Percentiles rank a stretch among this genome's conserved stretches.
phyloP scores from a whole-genome alignment of 257 asterid species.

The Solanum lycopersicoides region DNA sequence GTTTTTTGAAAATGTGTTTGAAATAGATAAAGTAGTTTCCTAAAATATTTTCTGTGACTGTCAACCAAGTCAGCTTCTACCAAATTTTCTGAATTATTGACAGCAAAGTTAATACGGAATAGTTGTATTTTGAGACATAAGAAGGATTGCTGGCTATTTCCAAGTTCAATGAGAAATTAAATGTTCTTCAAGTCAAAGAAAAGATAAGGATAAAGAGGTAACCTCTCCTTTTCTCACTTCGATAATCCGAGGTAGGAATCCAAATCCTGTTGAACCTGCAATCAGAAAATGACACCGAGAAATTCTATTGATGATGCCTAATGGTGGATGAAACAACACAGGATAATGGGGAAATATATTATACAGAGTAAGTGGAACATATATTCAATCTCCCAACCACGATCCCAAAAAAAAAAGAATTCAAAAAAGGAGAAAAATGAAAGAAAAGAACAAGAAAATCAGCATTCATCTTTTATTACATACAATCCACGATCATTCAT shows the following conservation, averaged over 20 bases:
- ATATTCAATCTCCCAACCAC: not conserved
- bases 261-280: not conserved
- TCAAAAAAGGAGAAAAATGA: not conserved
- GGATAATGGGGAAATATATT: not conserved
- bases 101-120: not conserved
- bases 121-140: not conserved
- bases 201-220: not conserved
- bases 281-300: not conserved
- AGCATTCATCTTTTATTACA: not conserved
- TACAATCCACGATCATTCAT: not conserved
- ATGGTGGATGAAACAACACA: not conserved
- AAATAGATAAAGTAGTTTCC: not conserved
- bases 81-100: not conserved
- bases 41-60: not conserved
- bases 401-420: not conserved
- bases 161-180: not conserved
- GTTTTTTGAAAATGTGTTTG: not conserved
- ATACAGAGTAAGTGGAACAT: not conserved
- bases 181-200: not conserved
- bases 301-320: not conserved
- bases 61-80: not conserved
- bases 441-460: not conserved
- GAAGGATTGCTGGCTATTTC: not conserved
- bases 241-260: not conserved
- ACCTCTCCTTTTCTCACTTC: not conserved